These are phyloP conservation scores for Lycium barbarum DNA, from an alignment of 257 asterid species.

Conservation along the genomic window DNA sequence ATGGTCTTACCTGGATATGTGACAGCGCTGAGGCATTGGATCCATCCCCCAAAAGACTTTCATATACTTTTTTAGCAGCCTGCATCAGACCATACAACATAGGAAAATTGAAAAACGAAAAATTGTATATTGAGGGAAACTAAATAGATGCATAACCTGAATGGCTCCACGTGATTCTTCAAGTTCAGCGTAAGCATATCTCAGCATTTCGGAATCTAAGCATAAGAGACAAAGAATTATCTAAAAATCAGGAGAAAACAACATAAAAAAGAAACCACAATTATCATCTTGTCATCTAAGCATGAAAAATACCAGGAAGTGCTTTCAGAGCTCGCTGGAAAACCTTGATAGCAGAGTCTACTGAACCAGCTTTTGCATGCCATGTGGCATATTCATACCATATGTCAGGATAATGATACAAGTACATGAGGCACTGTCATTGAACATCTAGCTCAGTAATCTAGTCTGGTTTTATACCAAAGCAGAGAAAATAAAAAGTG, in stretches of 20 bases:
- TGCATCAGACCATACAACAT: constrained; percentile 39
- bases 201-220: constrained; percentile 88
- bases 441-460: constrained; percentile 42
- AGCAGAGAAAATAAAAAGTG: constrained; percentile 4
- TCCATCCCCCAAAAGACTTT: constrained; percentile 86
- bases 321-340: constrained; percentile 94
- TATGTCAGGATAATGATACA: constrained; percentile 95
- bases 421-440: constrained; percentile 91
- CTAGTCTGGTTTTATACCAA: constrained; percentile 27
- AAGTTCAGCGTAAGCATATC: constrained; percentile 95
- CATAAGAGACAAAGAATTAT: constrained; percentile 37
- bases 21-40: constrained; percentile 78
- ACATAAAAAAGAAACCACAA: constrained; percentile 26
- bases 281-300: constrained; percentile 27
- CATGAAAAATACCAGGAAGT: constrained; percentile 76
- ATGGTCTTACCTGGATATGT: constrained; percentile 76
- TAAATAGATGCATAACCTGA: constrained; percentile 55
- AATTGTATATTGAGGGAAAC: constrained; percentile 16
- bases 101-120: constrained; percentile 28
- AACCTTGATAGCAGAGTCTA: constrained; percentile 83
- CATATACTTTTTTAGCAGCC: constrained; percentile 91
- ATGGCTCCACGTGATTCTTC: constrained; percentile 92
- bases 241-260: constrained; percentile 17
- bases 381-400: constrained; percentile 98
- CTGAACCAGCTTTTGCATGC: constrained; percentile 89